Evolutionary conservation across 1,284 basidiomycete genomes (phyloP).

Genomic region (Pseudozyma sp.): DNA sequence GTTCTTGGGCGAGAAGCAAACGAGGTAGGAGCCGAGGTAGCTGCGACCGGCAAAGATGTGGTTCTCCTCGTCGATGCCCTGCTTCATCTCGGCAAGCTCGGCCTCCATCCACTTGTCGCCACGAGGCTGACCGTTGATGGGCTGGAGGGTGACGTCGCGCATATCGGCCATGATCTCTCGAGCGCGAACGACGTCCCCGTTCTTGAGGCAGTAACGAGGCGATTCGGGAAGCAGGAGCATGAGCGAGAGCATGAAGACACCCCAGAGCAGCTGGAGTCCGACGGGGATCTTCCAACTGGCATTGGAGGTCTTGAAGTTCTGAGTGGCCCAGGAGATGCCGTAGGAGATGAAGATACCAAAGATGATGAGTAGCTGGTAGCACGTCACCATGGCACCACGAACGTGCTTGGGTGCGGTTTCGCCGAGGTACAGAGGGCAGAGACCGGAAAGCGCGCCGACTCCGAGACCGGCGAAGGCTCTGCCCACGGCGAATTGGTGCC

Average conservation of each 20-base stretch:
- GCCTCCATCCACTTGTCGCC: slow-evolving; percentile 74
- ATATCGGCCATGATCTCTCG: slow-evolving; percentile 75
- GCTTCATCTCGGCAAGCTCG: slow-evolving; percentile 75
- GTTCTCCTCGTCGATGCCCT: slow-evolving; percentile 73
- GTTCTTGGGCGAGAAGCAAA: slow-evolving; percentile 76
- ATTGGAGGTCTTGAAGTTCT: slow-evolving; percentile 43
- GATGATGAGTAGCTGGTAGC: slow-evolving; percentile 75
- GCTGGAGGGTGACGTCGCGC: slow-evolving; percentile 75
- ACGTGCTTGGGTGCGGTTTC: slow-evolving; percentile 81
- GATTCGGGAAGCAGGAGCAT: slow-evolving; percentile 76
- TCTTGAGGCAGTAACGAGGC: slow-evolving; percentile 84
- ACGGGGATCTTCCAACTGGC: slow-evolving; percentile 76
- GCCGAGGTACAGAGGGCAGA: slow-evolving; percentile 85
- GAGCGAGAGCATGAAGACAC: slow-evolving; percentile 71
- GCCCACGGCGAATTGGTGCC: slow-evolving; percentile 55
- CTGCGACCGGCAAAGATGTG: slow-evolving; percentile 76
- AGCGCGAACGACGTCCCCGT: slow-evolving; percentile 73
- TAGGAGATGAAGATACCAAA: slow-evolving; percentile 73
- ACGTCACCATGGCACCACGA: slow-evolving; percentile 84
- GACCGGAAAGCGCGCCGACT: slow-evolving; percentile 56
- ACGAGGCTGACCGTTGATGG: slow-evolving; percentile 73
- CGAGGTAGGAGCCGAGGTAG: slow-evolving; percentile 74
- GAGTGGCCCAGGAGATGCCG: slow-evolving; percentile 74
- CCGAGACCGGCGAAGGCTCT: slow-evolving; percentile 60
- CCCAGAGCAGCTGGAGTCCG: slow-evolving; percentile 75